Evolutionary conservation across 208 protist genomes (phyloP), one percentile per base, ranked within the genome.

Genomic region (Novymonas esmeraldas): DNA sequence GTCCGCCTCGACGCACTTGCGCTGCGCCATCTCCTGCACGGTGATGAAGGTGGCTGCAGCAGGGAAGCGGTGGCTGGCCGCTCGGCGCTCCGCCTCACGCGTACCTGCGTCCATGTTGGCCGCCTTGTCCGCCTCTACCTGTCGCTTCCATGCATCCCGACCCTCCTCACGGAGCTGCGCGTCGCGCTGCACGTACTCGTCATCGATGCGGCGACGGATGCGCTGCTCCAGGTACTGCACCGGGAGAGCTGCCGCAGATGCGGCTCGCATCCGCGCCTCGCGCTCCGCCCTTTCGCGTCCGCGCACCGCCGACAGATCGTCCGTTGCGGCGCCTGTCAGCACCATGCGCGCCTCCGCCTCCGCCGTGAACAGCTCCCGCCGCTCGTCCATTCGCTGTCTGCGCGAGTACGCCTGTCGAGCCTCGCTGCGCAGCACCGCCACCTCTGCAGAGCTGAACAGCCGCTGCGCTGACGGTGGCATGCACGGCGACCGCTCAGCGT

Each of bases 1-100:
- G 57, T 83, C 78, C 50, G 42, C 61, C 45, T 73, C 77, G 9
- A 82, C 33, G 28, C 52, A 26, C 28, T 39, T 63, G 5, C 80
- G 57, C 20, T 55, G 11, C 28, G 74, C 56, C 29, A 45, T 71
- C 36, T 87, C 84, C 42, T 85, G 63, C 4, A 70, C 74, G 6
- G 81, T 64, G 22, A 95, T 34, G 49, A 95, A 95, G 22, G 78
- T 85, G 14, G 67, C 22, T 5, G 89, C 85, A 0, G 81, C 81
- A 46, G 82, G 52, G 65, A 89, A 73, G 14, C 67, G 62, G 49
- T 76, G 55, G 26, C 29, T 49, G 13, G 61, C 62, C 6, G 70
- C 70, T 13, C 70, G 70, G 24, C 70, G 54, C 45, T 64, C 70
- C 48, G 42, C 62, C 20, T 59, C 56, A 10, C n/a, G 36, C 26